Conservation (phyloP, 768 basidiomycete genomes). For the Boletus patriciae region DNA sequence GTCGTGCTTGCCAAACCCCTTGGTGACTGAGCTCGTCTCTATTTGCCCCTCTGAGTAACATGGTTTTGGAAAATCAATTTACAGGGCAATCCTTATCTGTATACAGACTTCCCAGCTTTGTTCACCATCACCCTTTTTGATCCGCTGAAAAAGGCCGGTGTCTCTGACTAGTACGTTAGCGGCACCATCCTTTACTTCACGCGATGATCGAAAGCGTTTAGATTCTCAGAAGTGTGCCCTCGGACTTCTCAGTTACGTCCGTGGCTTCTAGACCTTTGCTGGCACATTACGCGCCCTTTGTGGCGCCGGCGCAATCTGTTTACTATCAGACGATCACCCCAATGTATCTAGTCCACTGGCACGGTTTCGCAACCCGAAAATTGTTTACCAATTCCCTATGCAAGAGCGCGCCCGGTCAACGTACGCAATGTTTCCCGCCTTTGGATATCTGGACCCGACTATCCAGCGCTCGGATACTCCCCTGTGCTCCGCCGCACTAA, state of each 20-base stretch:
- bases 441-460: conserved; percentile 20
- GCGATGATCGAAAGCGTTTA: conserved; percentile 26
- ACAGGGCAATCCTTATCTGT: conserved; percentile 21
- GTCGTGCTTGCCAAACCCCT: conserved; percentile 2
- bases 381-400: conserved; percentile 16
- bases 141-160: conserved; percentile 18
- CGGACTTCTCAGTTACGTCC: conserved; percentile 37
- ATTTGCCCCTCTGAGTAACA: conserved; percentile 3
- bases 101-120: conserved; percentile 13
- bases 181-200: conserved; percentile 19
- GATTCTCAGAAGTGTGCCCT: conserved; percentile 34
- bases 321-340: conserved; percentile 25
- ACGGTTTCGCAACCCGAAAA: conserved; percentile 14
- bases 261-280: conserved; percentile 31
- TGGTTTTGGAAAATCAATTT: conserved; percentile 18
- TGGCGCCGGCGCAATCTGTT: conserved; percentile 26
- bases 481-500: conserved; percentile 25
- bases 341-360: conserved; percentile 7
- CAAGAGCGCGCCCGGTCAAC: conserved; percentile 17
- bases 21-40: conserved; percentile 1
- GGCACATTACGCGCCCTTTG: conserved; percentile 26
- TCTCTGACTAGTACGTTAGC: conserved; percentile 16
- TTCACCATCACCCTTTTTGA: conserved; percentile 17
- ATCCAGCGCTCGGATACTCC: conserved; percentile 16
- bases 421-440: conserved; percentile 21